Evolutionary conservation across 1,139 yeast species (phyloP), one percentile per base, ranked within the genome.

Genomic region (Geotrichum reessii): DNA sequence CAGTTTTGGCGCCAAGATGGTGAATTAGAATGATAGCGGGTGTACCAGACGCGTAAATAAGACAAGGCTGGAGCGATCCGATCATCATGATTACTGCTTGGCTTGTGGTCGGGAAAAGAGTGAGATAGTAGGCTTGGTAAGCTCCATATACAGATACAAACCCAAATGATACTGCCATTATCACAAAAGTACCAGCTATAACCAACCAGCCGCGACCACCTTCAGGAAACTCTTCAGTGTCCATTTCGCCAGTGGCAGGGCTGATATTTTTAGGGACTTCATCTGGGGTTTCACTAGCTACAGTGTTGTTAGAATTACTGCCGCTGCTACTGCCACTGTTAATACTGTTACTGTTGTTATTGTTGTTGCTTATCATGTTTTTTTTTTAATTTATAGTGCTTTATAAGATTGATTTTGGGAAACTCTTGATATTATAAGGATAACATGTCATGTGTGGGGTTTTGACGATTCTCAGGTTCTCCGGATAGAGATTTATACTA

Each of bases 131-230:
- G 2, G 83, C 76, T 66, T 84, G 85, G 55, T 83, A 79, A 2
- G 83, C 83, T 55, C 87, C 87, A 56, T 78, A 72, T 1, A 84
- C 70, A 63, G 82, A 83, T 63, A 80, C 76, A 55, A 83, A 70
- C 3, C 87, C 89, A 60, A 63, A 70, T 17, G 71, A 63, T n/a
- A 66, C 64, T 25, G 64, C 63, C 50, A 65, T 60, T 31, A 67
- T 57, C 25, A 69, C 52, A 24, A 66, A 66, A 8, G 66, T 58
- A 8, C 71, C 72, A 3, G 63, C 53, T 19, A 71, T 63, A 8
- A 68, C 71, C 6, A 68, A 47, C 74, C 74, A 65, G 4, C 70
- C 71, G 14, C 63, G 58, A 4, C 71, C 71, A 19, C 70, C 71
- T 47, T 68, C 69, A 7, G 70, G 70, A 54, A 66, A 67, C 42